Evolutionary conservation across 106 monocot species (phyloP), one percentile per base, ranked within the genome.

Genomic region (Allium fistulosum): DNA sequence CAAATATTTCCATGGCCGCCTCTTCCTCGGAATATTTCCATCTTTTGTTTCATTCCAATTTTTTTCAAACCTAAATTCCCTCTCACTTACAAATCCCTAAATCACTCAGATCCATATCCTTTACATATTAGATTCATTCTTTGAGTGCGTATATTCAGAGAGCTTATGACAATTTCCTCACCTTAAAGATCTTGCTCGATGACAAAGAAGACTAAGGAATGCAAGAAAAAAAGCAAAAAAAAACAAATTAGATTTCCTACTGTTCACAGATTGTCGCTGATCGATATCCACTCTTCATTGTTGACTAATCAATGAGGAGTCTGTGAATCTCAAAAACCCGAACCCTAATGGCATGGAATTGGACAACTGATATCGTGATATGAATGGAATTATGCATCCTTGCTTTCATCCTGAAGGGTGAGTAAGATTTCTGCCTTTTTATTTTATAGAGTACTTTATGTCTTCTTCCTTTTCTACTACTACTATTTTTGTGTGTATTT

Each of bases 381-480:
- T 97, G 92, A 97, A 97, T 61, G 88, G 92, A 58, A 92, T 92
- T 74, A 92, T 97, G 69, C 92, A 96, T 57, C 92, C 91, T 12
- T 96, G 96, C 77, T 96, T 96, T 82, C 96, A 96, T 60, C 95
- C 96, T 46, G 96, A 96, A 10, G 88, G 88, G 14, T 75, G 84
- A 71, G 96, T 86, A 60, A 48, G 4, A 13, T 10, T 53, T 53
- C 13, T 1, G 9, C 52, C 52, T 10, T 53, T 53, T 53, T 57
- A 26, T 17, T 17, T 53, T 77, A 17, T 10, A 46, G 49, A 63
- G 58, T 65, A 70, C 15, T 26, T 7, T 22, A 22, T 22, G 22
- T 22, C 22, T 22, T 22, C 22, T 22, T 22, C 22, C 22, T 22
- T 22, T 22, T 22, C 22, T 22, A 22, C 22, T 22, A 22, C 22